A percentile compares a stretch with the other conserved stretches of the same genome.
Evolutionary conservation across 1,139 yeast genomes (phyloP).

Genomic region (Saccharomyces hybrid): DNA sequence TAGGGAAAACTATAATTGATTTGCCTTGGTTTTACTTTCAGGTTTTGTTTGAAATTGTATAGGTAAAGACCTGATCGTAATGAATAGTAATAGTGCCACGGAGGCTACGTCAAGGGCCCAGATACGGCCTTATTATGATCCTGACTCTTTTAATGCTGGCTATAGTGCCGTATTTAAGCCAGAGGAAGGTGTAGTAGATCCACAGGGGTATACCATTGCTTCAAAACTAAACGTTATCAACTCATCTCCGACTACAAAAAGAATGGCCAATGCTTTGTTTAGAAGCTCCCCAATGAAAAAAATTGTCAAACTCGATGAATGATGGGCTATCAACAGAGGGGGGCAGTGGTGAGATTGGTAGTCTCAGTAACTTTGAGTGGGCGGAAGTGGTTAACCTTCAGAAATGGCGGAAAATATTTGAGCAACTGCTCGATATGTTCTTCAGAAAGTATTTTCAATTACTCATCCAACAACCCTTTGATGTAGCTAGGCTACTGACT

Average conservation of each 20-base stretch:
- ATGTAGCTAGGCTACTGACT: conserved; percentile 65
- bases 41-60: neutral
- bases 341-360: conserved; percentile 2
- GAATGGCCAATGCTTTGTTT: neutral
- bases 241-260: conserved; percentile 9
- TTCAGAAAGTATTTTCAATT: conserved; percentile 60
- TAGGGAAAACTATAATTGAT: neutral
- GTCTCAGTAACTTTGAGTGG: conserved; percentile 37
- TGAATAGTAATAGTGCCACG: neutral
- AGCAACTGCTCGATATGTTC: conserved; percentile 52
- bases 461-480: conserved; percentile 79
- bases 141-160: conserved; percentile 61
- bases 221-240: conserved; percentile 31
- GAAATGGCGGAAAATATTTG: conserved; percentile 48
- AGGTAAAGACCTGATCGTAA: neutral
- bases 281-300: neutral
- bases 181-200: conserved; percentile 48
- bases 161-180: conserved; percentile 55
- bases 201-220: conserved; percentile 33
- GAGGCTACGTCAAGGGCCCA: neutral
- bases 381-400: conserved; percentile 55
- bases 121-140: conserved; percentile 61
- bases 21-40: neutral
- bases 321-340: neutral
- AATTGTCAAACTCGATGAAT: neutral